Evolutionary conservation across 768 basidiomycete genomes (phyloP), one percentile per base, ranked within the genome.

Genomic region (Boletus edulis): DNA sequence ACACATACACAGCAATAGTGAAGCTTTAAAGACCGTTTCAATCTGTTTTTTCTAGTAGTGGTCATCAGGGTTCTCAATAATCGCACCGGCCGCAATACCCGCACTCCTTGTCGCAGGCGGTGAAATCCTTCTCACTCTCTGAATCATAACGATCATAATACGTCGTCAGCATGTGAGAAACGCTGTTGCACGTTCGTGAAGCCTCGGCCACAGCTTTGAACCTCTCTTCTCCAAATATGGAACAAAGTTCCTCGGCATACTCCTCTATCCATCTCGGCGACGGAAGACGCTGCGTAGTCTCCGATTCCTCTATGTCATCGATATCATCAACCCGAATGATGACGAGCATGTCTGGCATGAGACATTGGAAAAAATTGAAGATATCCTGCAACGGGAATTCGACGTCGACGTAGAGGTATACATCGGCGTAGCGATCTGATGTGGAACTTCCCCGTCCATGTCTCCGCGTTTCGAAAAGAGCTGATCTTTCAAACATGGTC

Each of bases 71-170:
- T 39, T 9, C 17, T 51, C 31, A 52, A 43, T 52, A 40, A 0
- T 47, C 37, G 34, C 46, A 52, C 5, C 37, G 37, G 5, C 56
- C 55, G 38, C 57, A 57, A n/a, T 56, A 49, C 9, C 42, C 54
- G 5, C 42, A 46, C 35, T 49, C 56, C 18, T 50, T 56, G 44
- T 57, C 54, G 27, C 48, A 46, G n/a, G 56, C 54, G 24, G 56
- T 49, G 43, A 57, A 47, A 32, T 57, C 55, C n/a, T 41, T 17
- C 31, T 39, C 37, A 3, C 55, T 46, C 22, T 15, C 27, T 11
- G 29, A 29, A 29, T 56, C 54, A 4, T 40, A 10, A 10, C 46
- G 53, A 29, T 46, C 5, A 20, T 9, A 46, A 34, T 6, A 47
- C 17, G 49, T 42, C 20, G 49, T 39, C 20, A 47, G 9, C 35